Evolutionary conservation across 2,329 filamentous ascomycete genomes (phyloP), one percentile per base, ranked within the genome.

Genomic region (Phyllosticta citriasiana): DNA sequence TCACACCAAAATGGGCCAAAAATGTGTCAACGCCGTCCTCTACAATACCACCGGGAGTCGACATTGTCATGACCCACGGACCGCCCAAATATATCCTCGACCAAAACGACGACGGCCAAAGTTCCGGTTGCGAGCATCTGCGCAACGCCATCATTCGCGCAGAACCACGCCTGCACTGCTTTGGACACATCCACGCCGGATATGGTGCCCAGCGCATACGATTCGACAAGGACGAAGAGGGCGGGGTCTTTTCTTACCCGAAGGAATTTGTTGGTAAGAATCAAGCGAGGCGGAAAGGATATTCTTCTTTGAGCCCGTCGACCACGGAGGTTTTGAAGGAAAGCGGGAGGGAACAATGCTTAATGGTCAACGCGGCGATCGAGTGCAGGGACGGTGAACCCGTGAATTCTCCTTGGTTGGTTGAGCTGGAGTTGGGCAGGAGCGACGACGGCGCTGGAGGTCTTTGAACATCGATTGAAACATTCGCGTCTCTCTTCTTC

Each of bases 111-210:
- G 54, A 27, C 1, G 65, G 65, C 1, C 26, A 47, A 1, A 22
- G 53, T 3, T 82, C 80, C 0, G 84, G 84, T 0, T 86, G 84
- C 69, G 72, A 77, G 57, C 77, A 80, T 66, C 71, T 87, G 1
- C 73, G 82, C 1, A 71, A 73, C 1, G 84, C 84, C 0, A 71
- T 80, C 1, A 70, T 74, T 57, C 74, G 82, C 6, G 78, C 77
- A 10, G 74, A 73, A 59, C 84, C 84, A 0, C 69, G 72, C 4
- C 57, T 87, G 19, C 81, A 86, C 68, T 81, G 82, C 63, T 87
- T 86, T 66, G 84, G 84, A 0, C 84, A 86, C 71, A 84, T 86
- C n/a, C 83, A 85, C 66, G 80, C 82, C 66, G 80, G 74, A 0
- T 74, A 70, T 67, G 72, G 72, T 26, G 71, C 70, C 19, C 66